Base-by-base conservation (phyloP, 192 early-diverging fungal genomes). In the Linnemannia elongata region DNA sequence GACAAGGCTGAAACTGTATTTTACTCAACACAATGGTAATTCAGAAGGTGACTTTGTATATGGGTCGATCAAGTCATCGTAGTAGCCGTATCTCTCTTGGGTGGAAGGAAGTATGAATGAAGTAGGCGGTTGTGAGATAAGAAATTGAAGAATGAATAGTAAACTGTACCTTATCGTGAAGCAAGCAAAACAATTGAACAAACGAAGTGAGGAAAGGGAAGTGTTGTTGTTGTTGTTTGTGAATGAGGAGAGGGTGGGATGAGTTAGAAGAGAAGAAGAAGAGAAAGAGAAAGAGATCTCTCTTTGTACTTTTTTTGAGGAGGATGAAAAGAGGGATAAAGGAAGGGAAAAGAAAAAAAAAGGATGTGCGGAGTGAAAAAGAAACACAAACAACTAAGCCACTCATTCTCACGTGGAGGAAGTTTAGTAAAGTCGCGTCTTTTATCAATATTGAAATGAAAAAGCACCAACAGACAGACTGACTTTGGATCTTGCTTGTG, bases 1-100 rank as follows among this genome's bases (percentile, higher is more conserved):
- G 83, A 86, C 83, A 86, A 86, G 83, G 83, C 83, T 86, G 83
- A 86, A 86, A 86, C 83, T 86, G 79, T 74, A 80, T 63, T 77
- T 74, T 86, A 72, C 45, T 86, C 83, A 86, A 86, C 83, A 86
- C 75, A 86, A 86, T 86, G 74, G 83, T 66, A 86, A 86, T 86
- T 86, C 79, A 86, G 83, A 39, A 66, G 55, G 80, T 79, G 80
- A 72, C 76, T 54, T 72, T 76, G 20, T 76, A 72, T 42, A 77
- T 80, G 78, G 83, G 79, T 86, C 83, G 83, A 86, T 86, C 83
- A 86, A 86, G 60, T 86, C 83, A 86, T 86, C 83, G 70, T 78
- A 36, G 82, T 83, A 69, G 72, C 27, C 71, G 17, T 79, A 27
- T 66, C 75, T 42, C 60, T 60, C 20, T 60, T 63, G 0, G 13